Percentiles rank a stretch among this genome's conserved stretches.
phyloP scores from a whole-genome alignment of 192 early-diverging fungal species.

The Spinellus fusiger region DNA sequence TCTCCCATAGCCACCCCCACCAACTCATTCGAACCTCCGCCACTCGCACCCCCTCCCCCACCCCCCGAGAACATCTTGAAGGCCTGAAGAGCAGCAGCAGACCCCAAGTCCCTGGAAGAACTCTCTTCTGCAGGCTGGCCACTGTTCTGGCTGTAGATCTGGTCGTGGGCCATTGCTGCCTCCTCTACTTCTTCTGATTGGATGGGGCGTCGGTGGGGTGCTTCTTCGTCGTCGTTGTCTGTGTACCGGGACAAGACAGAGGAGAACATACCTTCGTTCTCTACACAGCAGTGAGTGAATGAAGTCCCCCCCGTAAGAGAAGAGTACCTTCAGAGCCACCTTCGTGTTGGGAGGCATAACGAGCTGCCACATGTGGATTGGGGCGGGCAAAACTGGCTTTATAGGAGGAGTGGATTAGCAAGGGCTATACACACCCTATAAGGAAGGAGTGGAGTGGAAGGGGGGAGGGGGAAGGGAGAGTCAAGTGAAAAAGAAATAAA shows the following conservation, averaged over 20 bases:
- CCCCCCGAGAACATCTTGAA: constrained; percentile 27
- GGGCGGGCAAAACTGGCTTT: neutral
- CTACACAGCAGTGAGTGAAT: neutral
- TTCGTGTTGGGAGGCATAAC: constrained; percentile 22
- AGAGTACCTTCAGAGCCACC: neutral
- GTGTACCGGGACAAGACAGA: constrained; percentile 17
- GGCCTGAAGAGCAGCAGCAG: constrained; percentile 35
- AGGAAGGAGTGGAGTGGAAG: no score
- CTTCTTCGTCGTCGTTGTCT: constrained; percentile 12
- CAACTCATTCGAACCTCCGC: constrained; percentile 11
- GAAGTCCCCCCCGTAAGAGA: neutral
- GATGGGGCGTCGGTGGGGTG: constrained; percentile 10
- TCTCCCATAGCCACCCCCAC: constrained; percentile 37
- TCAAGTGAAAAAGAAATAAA: no score
- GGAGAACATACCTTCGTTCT: constrained; percentile 12
- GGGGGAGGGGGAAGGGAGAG: no score
- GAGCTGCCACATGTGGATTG: constrained; percentile 15
- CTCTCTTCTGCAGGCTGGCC: constrained; percentile 9
- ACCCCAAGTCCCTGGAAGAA: constrained; percentile 26
- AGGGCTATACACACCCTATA: neutral
- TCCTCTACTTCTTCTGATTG: constrained; percentile 13
- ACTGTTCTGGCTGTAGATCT: constrained; percentile 22
- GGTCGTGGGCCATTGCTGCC: constrained; percentile 17
- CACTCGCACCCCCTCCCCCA: constrained; percentile 11
- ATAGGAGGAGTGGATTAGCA: neutral